Conservation (phyloP, 2,329 filamentous ascomycete genomes). For the Cercospora citrullina region DNA sequence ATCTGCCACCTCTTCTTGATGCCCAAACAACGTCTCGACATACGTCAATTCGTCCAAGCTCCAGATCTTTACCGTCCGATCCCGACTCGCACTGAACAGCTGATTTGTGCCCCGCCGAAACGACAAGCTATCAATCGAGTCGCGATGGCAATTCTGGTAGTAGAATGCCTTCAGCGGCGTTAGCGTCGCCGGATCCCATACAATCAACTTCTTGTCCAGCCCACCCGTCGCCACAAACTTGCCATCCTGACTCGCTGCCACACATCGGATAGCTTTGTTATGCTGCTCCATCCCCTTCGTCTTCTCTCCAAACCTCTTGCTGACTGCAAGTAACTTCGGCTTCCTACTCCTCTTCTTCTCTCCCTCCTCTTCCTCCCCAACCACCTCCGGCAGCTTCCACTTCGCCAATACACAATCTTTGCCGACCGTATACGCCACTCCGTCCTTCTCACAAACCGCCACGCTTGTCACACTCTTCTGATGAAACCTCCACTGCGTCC, state of each 20-base stretch:
- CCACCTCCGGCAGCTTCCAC: constrained; percentile 69
- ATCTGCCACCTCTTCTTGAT: constrained; percentile 86
- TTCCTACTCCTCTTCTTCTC: constrained; percentile 40
- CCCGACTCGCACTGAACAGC: constrained; percentile 84
- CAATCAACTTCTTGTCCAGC: constrained; percentile 76
- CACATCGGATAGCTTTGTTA: constrained; percentile 73
- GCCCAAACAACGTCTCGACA: constrained; percentile 91
- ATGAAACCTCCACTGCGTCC: constrained; percentile 75
- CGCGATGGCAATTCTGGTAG: constrained; percentile 92
- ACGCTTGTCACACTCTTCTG: constrained; percentile 76
- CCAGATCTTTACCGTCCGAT: constrained; percentile 95
- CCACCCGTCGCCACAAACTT: constrained; percentile 90
- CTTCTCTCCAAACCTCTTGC: constrained; percentile 62
- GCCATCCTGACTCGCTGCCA: constrained; percentile 85
- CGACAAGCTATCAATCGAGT: constrained; percentile 77
- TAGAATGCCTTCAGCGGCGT: constrained; percentile 78
- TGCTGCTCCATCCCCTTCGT: constrained; percentile 62
- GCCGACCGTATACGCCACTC: constrained; percentile 82
- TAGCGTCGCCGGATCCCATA: constrained; percentile 81
- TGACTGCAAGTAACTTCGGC: constrained; percentile 60
- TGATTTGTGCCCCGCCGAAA: constrained; percentile 78
- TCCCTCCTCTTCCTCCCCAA: constrained; percentile 17
- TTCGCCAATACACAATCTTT: constrained; percentile 85
- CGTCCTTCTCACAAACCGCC: constrained; percentile 64
- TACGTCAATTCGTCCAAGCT: constrained; percentile 89